Evolutionary conservation across 176 grass and related monocot genomes (phyloP), one percentile per base, ranked within the genome.

Genomic region (Musa schizocarpa): DNA sequence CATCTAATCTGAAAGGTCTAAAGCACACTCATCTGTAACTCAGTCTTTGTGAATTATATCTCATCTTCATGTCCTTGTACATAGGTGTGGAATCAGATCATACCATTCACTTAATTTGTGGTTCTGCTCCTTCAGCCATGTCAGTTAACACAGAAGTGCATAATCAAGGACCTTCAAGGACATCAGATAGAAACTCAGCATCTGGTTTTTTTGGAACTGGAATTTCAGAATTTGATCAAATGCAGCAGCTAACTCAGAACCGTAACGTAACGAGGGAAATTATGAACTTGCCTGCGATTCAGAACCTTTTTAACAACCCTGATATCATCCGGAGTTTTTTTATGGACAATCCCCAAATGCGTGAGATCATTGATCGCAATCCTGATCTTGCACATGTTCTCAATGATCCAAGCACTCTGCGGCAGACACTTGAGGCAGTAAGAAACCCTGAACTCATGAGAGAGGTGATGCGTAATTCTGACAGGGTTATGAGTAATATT

Each of bases 391-490:
- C 91, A 13, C 96, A 99, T 75, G 87, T 99, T 52, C 83, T 99
- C 73, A 99, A 94, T 94, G 95, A 99, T 57, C 91, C 95, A 51
- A 88, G 77, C 78, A 88, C 88, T 74, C 88, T 99, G 16, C 88
- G 88, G 11, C 96, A 99, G 83, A 99, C 96, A 74, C 86, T 99
- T 50, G 96, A 99, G 76, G 88, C 96, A 24, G 88, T 90, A 59
- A 89, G 94, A 59, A 98, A 98, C 77, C 94, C 94, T 58, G 94
- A 98, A 82, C 85, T 98, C 73, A 98, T 98, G 94, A 93, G 94
- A 34, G 94, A 98, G 75, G 93, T 98, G 94, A 98, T 98, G 94
- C 83, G 94, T 67, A 98, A 98, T 80, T 93, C 90, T 68, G 90
- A 98, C 81, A 88, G 88, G 81, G 94, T 90, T 59, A 98, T 98